Conservation (phyloP, 108 stramenopile species). For the Cyclotella sp. region DNA sequence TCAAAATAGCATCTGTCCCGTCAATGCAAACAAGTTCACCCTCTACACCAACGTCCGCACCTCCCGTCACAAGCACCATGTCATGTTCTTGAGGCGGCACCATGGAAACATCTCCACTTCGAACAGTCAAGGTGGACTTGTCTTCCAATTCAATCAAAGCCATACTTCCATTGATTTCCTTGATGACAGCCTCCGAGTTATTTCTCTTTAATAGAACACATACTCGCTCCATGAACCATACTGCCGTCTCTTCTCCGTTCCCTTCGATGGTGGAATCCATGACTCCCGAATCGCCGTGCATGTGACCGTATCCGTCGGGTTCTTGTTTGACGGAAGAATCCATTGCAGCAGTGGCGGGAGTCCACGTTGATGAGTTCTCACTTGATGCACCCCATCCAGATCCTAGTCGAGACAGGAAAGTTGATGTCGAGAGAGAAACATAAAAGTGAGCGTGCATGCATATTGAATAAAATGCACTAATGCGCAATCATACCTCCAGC, state of each 20-base stretch:
- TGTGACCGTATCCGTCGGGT: slow-evolving; percentile 34
- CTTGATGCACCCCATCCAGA: slow-evolving; percentile 65
- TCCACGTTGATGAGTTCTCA: slow-evolving; percentile 61
- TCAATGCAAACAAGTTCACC: slow-evolving; percentile 92
- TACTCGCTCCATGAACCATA: slow-evolving; percentile 95
- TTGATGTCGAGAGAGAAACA: background rate
- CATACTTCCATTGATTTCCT: slow-evolving; percentile 79
- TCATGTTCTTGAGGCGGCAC: slow-evolving; percentile 87
- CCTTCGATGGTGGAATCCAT: slow-evolving; percentile 57
- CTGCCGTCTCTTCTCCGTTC: slow-evolving; percentile 74
- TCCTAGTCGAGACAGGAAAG: background rate
- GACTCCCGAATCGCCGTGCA: slow-evolving; percentile 51
- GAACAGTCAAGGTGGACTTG: slow-evolving; percentile 62
- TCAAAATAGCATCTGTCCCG: slow-evolving; percentile 92
- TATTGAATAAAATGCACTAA: background rate
- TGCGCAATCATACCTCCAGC: slow-evolving; percentile 29
- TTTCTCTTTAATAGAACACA: slow-evolving; percentile 78
- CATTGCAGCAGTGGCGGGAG: slow-evolving; percentile 40
- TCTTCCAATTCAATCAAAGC: slow-evolving; percentile 84
- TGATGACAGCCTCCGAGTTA: slow-evolving; percentile 74
- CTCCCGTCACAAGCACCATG: slow-evolving; percentile 89
- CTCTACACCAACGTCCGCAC: slow-evolving; percentile 89
- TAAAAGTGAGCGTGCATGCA: background rate
- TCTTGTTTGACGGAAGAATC: slow-evolving; percentile 45
- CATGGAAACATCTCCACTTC: slow-evolving; percentile 72